Evolutionary conservation across 805 yeast species (phyloP), one percentile per base, ranked within the genome.

Genomic region (Tetrapisispora taiwanensis): DNA sequence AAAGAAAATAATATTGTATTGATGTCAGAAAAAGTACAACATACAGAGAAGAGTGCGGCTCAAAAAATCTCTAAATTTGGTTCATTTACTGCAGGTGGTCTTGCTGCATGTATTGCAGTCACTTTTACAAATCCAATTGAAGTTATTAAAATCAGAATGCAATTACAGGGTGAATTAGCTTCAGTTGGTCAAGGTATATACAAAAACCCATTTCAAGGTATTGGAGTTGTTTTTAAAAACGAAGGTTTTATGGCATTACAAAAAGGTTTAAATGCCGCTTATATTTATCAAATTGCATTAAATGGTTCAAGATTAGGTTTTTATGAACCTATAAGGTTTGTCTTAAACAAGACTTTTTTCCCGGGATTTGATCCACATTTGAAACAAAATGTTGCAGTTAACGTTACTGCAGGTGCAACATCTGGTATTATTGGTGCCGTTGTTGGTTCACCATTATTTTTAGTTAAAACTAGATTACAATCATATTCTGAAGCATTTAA

Each of bases 61-160:
- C 80, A 76, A 51, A 68, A 74, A 51, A 73, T 82, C 18, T 72
- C 81, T 33, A 78, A 85, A 3, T 51, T 71, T 12, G 94, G 94
- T 18, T 94, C 95, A 1, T 87, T 89, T 55, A 56, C 80, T 5
- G 95, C 96, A 4, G 97, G 96, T 45, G 95, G 92, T 8, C 46
- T 84, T 14, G 98, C 98, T 3, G 97, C 97, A 3, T 89, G 97
- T 69, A 92, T 95, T 44, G 97, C 98, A 0, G 98, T 92, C 37
- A 90, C 97, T 0, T 81, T 90, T 60, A 89, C 97, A 4, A 92
- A 92, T 61, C 98, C 98, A 6, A 82, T 92, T 50, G 98, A 92
- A 65, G 71, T 92, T 49, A 87, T 90, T 53, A 92, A 92, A 68
- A 92, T 95, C 8, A 72, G 97, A 67, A 84, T 90, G 95, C 98